Conservation (phyloP, 73 alveolate genomes). For the Tetrahymena elliotti region DNA sequence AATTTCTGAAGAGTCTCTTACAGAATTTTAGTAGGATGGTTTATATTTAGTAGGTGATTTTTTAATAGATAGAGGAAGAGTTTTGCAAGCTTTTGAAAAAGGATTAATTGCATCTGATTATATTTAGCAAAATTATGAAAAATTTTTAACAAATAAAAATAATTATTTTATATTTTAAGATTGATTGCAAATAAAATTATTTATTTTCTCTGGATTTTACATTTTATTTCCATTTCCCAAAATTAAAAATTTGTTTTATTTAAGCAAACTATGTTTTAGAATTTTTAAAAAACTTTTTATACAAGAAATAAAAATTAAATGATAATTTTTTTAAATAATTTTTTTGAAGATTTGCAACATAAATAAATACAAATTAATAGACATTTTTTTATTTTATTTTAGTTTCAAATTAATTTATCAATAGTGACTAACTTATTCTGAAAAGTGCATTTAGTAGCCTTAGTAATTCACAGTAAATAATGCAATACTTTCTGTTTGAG, state of each 20-base stretch:
- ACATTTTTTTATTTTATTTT: no score
- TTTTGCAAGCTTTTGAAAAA: neutral
- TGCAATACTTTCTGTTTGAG: neutral
- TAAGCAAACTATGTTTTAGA: no score
- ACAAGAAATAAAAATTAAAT: no score
- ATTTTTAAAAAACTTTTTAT: no score
- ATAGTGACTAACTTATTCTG: neutral
- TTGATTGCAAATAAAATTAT: no score
- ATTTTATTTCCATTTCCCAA: no score
- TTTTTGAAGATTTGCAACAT: no score
- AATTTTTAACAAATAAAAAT: neutral
- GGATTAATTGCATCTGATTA: neutral
- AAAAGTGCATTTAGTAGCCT: neutral
- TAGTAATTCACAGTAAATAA: neutral
- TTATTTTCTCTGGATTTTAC: no score
- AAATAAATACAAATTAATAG: no score
- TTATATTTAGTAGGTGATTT: neutral
- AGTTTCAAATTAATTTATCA: no score
- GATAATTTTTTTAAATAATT: no score
- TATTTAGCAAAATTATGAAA: neutral
- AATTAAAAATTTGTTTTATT: no score
- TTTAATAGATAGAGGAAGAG: neutral
- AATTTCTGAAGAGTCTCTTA: neutral
- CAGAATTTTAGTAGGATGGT: neutral
- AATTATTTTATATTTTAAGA: neutral